Base-by-base conservation (phyloP, 1,284 basidiomycete species). In the Heimioporus retisporus region DNA sequence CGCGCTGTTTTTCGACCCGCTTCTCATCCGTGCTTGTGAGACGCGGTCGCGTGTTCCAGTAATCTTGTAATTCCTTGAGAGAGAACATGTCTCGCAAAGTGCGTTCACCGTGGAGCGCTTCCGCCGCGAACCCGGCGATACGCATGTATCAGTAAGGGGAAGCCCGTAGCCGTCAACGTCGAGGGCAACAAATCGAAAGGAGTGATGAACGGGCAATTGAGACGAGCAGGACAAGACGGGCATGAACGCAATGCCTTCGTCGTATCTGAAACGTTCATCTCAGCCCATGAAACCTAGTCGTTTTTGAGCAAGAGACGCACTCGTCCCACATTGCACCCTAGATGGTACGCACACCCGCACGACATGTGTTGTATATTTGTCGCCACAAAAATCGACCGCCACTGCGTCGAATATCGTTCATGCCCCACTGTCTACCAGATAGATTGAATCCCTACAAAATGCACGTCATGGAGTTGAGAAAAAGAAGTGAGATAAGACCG, bases 251-350 rank as follows among this genome's bases (percentile, higher is more conserved):
- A 92, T 94, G 42, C 93, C 93, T 80, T 94, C 92, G 68, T 94
- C 92, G 68, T 94, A 94, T 75, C 91, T 92, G 68, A 8, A 63
- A 35, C 53, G 59, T 56, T 54, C 53, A 21, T 64, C 53, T 59
- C 55, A 66, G 64, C 15, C 53, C 53, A 31, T 65, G 48, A 62
- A 8, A 43, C 48, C 15, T 13, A 21, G 35, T 46, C 43, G 23
- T 50, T 59, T 25, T 61, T 23, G 6, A 54, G 0, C 14, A 21
- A 55, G 16, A 61, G 16, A 86, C 90, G 75, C 67, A 93, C 90
- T 93, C 92, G 71, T 94, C 93, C 92, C 92, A 94, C 92, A 93
- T 94, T 13, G 92, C 92, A 28, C 90, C 90, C 69, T 93, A 93
- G 61, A 93, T 85, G 4, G 81, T 89, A n/a, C 87, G 83, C 46